Percentiles rank a stretch among this genome's conserved stretches.
phyloP scores from a whole-genome alignment of 306 rosid species.

The Vigna radiata region DNA sequence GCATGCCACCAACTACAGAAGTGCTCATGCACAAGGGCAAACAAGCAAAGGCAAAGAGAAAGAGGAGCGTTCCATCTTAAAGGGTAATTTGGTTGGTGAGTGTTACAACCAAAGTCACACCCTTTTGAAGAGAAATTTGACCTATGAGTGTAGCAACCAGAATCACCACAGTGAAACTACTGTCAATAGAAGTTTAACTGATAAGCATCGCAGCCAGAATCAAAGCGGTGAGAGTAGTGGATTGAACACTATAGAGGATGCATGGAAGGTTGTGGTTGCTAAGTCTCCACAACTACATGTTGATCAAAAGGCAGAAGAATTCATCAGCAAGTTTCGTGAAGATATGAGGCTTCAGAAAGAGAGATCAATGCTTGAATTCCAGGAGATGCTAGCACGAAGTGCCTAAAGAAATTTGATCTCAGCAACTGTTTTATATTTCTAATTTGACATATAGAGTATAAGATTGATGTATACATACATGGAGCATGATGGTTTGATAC shows the following conservation, averaged over 20 bases:
- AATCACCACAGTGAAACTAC: not conserved
- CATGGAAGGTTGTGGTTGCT: conserved; percentile 56
- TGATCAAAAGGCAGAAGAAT: conserved; percentile 56
- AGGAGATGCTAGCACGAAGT: conserved; percentile 54
- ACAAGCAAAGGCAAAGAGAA: conserved; percentile 45
- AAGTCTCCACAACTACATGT: conserved; percentile 54
- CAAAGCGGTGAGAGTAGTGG: not conserved
- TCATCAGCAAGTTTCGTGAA: conserved; percentile 48
- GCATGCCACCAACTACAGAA: conserved; percentile 27
- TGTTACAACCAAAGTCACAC: not conserved
- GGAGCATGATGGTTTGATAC: conserved; percentile 10
- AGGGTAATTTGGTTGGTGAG: conserved; percentile 26
- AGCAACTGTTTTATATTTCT: conserved; percentile 1
- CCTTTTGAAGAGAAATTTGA: conserved; percentile 3
- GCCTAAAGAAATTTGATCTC: conserved; percentile 19
- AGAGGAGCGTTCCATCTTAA: conserved; percentile 24
- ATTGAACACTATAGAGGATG: conserved; percentile 50
- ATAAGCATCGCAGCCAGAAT: not conserved
- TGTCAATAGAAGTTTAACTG: conserved; percentile 11
- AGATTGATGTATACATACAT: conserved; percentile 4
- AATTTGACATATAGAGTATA: conserved; percentile 11
- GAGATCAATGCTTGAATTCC: conserved; percentile 53
- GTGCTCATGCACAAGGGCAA: conserved; percentile 35
- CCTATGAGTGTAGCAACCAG: not conserved
- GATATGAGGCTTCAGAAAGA: conserved; percentile 61